A percentile compares a stretch with the other conserved stretches of the same genome.
Evolutionary conservation across 768 basidiomycete genomes (phyloP).

Genomic region (Lactifluus rugatus): DNA sequence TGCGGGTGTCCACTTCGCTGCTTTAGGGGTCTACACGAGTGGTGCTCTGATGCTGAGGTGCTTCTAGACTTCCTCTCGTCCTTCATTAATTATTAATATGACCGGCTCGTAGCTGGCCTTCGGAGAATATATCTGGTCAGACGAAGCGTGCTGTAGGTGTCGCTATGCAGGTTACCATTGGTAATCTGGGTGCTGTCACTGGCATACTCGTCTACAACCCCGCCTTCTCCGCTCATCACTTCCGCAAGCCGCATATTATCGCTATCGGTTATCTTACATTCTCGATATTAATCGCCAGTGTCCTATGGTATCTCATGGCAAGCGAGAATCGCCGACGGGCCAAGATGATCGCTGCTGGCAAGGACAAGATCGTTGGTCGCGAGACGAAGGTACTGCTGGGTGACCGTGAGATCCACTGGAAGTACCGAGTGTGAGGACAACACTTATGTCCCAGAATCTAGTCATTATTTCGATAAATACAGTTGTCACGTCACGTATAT

Average conservation of each 20-base stretch:
- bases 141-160: slow-evolving; percentile 32
- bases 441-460: background rate
- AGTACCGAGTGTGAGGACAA: slow-evolving; percentile 5
- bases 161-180: slow-evolving; percentile 28
- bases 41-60: slow-evolving; percentile 48
- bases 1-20: slow-evolving; percentile 45
- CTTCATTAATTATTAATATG: background rate
- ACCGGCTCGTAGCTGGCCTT: slow-evolving; percentile 36
- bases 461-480: background rate
- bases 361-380: slow-evolving; percentile 16
- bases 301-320: slow-evolving; percentile 42
- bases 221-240: slow-evolving; percentile 35
- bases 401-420: slow-evolving; percentile 24
- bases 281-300: slow-evolving; percentile 33
- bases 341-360: slow-evolving; percentile 15
- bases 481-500: background rate
- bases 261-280: slow-evolving; percentile 51
- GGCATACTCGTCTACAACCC: slow-evolving; percentile 52
- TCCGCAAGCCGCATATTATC: slow-evolving; percentile 36
- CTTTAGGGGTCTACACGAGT: slow-evolving; percentile 48
- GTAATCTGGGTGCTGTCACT: slow-evolving; percentile 49
- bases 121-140: slow-evolving; percentile 60
- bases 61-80: background rate
- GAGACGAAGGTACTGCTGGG: slow-evolving; percentile 23
- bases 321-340: slow-evolving; percentile 42